Evolutionary conservation across 371 early-diverging fungal species (phyloP).

Genomic region (Mucor indicus): DNA sequence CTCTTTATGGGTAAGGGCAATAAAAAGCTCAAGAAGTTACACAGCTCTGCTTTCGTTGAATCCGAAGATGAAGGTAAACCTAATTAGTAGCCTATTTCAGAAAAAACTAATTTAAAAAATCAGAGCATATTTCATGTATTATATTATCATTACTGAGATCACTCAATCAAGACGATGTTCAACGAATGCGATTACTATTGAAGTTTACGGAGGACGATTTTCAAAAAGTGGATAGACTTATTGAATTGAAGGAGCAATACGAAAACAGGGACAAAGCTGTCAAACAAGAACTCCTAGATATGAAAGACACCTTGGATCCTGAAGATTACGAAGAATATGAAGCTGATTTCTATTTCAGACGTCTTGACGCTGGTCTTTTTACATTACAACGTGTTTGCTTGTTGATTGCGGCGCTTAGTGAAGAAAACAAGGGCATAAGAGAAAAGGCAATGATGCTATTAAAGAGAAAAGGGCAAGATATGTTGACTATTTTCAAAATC

Average conservation of each 20-base stretch:
- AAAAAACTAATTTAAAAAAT: background rate
- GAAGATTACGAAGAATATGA: constrained; percentile 50
- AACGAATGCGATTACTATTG: constrained; percentile 70
- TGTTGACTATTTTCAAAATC: constrained; percentile 60
- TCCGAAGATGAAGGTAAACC: constrained; percentile 70
- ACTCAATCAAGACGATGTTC: constrained; percentile 54
- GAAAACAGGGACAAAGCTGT: constrained; percentile 54
- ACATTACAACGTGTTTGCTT: constrained; percentile 77
- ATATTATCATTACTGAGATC: constrained; percentile 71
- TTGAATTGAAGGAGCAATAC: constrained; percentile 73
- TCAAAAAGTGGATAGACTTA: constrained; percentile 74
- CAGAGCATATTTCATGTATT: constrained; percentile 82
- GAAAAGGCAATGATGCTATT: constrained; percentile 49
- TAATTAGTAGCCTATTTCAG: background rate
- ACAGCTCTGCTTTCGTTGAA: constrained; percentile 59
- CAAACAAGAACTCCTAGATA: constrained; percentile 42
- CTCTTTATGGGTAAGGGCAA: constrained; percentile 76
- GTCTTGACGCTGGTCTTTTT: constrained; percentile 81
- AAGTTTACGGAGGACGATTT: constrained; percentile 82
- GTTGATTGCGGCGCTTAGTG: constrained; percentile 60
- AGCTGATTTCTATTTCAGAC: constrained; percentile 56
- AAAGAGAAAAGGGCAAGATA: constrained; percentile 94
- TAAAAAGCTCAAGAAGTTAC: constrained; percentile 66
- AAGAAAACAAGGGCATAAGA: constrained; percentile 42
- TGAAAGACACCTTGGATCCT: constrained; percentile 43